Evolutionary conservation across 805 yeast genomes (phyloP), one percentile per base, ranked within the genome.

Genomic region (Kluyveromyces aestuarii): DNA sequence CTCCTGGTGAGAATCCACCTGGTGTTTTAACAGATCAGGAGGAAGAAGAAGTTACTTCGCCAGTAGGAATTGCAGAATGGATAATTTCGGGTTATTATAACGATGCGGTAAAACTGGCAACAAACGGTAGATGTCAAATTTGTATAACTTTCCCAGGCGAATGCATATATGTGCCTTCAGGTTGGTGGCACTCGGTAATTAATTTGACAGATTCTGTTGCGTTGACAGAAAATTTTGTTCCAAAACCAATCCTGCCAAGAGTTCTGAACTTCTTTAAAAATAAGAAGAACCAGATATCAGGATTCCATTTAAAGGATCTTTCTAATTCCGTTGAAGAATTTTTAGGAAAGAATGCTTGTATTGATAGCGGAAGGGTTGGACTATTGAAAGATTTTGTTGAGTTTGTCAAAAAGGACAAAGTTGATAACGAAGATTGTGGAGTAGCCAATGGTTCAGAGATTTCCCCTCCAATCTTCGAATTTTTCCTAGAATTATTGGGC

Each of bases 111-210:
- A 75, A 73, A 50, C 60, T 83, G 41, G 76, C 79, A 14, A 73
- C 75, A 48, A 52, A 56, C 39, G 62, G 69, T 19, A 72, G 74
- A 19, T 82, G 87, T 55, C 60, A 72, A 18, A 79, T 89, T 18
- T 93, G 87, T 0, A 71, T 89, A 13, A 84, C 95, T 0, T 80
- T 79, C 54, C 84, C 88, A 0, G 91, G 90, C 6, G 95, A 90
- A 61, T 83, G 88, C 51, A 77, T 88, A 74, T 80, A 84, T 62
- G 97, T 89, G 8, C 97, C 97, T 2, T 75, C 89, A n/a, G 95
- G 95, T 0, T 89, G 97, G 97, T 89, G 97, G 97, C 97, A 89
- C 70, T 72, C 81, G 43, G 97, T 90, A 30, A 86, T 89, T n/a
- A 89, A 89, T 57, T 59, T 89, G 11, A 85, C 82, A 50, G 88